Conservation (phyloP, 2,329 filamentous ascomycete genomes). For the Phyllosticta capitalensis region DNA sequence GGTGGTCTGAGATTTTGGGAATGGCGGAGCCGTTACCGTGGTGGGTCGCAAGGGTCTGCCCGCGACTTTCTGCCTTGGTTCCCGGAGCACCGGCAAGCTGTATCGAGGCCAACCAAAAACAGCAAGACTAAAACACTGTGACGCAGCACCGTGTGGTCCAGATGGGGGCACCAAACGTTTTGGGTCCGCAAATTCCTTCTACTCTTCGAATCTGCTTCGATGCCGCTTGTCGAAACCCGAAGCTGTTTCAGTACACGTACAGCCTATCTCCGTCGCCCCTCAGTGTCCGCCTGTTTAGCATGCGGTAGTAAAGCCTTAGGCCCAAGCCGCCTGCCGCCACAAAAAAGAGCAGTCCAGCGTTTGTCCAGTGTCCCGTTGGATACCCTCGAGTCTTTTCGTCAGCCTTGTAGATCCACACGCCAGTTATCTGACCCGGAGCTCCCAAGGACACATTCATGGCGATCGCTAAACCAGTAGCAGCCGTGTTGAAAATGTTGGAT, state of each 20-base stretch:
- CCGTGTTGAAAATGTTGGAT: constrained; percentile 57
- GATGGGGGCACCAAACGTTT: background rate
- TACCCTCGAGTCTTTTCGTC: constrained; percentile 52
- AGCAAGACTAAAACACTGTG: background rate
- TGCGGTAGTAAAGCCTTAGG: constrained; percentile 48
- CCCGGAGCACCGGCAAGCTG: background rate
- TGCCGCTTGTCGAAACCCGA: background rate
- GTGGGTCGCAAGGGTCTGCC: background rate
- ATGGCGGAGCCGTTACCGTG: background rate
- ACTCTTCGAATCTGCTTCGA: background rate
- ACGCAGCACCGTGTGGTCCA: background rate
- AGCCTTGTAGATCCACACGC: constrained; percentile 64
- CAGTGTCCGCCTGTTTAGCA: constrained; percentile 29
- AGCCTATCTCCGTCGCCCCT: constrained; percentile 5
- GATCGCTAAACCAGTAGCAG: constrained; percentile 57
- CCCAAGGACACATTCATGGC: constrained; percentile 61
- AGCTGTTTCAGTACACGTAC: constrained; percentile 8
- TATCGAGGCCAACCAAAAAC: background rate
- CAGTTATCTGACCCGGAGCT: constrained; percentile 60
- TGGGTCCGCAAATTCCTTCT: background rate
- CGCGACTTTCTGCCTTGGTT: too few relatives aligned
- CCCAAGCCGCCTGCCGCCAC: constrained; percentile 46
- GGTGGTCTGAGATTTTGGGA: background rate
- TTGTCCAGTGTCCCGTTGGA: constrained; percentile 61
- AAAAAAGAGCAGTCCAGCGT: constrained; percentile 51